These are phyloP conservation scores for Lachancea cidri DNA, from an alignment of 805 yeast genomes.

Conservation along the genomic window DNA sequence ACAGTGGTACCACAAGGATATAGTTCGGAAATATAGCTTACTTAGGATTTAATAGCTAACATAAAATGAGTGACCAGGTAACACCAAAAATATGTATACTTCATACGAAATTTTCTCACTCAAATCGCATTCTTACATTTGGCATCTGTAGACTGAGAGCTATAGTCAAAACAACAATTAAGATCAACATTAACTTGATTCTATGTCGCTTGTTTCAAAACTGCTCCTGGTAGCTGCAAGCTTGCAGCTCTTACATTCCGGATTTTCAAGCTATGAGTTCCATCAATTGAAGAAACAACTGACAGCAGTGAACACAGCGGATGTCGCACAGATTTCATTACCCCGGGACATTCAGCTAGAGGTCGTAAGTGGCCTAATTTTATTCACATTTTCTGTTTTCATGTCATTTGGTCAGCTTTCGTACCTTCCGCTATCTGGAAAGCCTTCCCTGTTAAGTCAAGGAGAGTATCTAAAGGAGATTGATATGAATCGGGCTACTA, in stretches of 20 bases:
- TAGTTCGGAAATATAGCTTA: background rate
- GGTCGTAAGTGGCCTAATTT: conserved; percentile 19
- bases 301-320: conserved; percentile 3
- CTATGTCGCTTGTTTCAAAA: conserved; percentile 11
- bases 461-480: conserved; percentile 28
- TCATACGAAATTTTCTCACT: too few relatives aligned
- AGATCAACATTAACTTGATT: too few relatives aligned
- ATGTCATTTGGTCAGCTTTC: conserved; percentile 22
- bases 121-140: too few relatives aligned
- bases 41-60: too few relatives aligned
- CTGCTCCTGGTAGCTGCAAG: conserved; percentile 7
- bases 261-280: conserved; percentile 32
- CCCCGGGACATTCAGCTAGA: conserved; percentile 31
- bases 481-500: conserved; percentile 27
- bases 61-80: too few relatives aligned
- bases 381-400: conserved; percentile 23
- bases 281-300: conserved; percentile 20
- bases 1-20: background rate
- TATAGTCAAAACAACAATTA: too few relatives aligned
- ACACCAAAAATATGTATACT: too few relatives aligned
- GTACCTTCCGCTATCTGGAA: conserved; percentile 20
- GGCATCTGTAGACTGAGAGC: too few relatives aligned
- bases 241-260: conserved; percentile 26
- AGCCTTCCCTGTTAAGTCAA: conserved; percentile 11
- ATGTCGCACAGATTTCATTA: conserved; percentile 11